These are phyloP conservation scores for Cystobasidium ongulense DNA, from an alignment of 768 basidiomycete species.

Conservation along the genomic window DNA sequence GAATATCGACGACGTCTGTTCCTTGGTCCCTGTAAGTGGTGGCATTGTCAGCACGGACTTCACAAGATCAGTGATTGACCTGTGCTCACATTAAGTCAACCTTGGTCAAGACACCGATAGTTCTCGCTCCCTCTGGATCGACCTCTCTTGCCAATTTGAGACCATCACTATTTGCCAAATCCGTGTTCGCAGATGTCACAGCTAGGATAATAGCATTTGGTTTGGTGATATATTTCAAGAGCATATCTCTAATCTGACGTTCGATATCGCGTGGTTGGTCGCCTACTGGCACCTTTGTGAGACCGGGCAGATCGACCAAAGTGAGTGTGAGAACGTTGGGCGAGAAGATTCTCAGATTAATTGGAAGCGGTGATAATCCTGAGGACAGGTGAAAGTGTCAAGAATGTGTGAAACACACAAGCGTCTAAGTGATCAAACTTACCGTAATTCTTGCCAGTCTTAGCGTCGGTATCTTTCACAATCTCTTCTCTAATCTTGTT, in stretches of 20 bases:
- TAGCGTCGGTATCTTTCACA: constrained; percentile 89
- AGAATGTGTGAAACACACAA: too few species aligned
- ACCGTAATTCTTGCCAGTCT: constrained; percentile 92
- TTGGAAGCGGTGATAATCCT: constrained; percentile 93
- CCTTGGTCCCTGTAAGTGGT: constrained; percentile 78
- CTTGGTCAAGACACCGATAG: constrained; percentile 97
- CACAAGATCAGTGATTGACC: too few species aligned
- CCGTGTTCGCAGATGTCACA: constrained; percentile 89
- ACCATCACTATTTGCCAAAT: constrained; percentile 97
- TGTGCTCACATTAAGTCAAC: constrained; percentile 89
- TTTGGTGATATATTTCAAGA: constrained; percentile 87
- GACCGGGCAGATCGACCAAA: constrained; percentile 90
- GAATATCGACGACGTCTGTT: constrained; percentile 96
- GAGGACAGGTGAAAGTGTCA: background rate
- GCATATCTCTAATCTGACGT: constrained; percentile 93
- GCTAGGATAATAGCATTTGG: constrained; percentile 94
- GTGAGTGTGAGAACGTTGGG: constrained; percentile 96
- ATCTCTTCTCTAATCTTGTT: constrained; percentile 94
- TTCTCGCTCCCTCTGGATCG: constrained; percentile 90
- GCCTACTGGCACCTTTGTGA: constrained; percentile 51
- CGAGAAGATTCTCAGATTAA: constrained; percentile 94
- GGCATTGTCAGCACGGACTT: background rate
- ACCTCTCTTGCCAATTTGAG: constrained; percentile 92
- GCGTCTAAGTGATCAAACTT: constrained; percentile 39
- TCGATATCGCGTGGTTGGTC: constrained; percentile 94